phyloP scores from a whole-genome alignment of 257 asterid species.

The Solanum lycopersicoides region DNA sequence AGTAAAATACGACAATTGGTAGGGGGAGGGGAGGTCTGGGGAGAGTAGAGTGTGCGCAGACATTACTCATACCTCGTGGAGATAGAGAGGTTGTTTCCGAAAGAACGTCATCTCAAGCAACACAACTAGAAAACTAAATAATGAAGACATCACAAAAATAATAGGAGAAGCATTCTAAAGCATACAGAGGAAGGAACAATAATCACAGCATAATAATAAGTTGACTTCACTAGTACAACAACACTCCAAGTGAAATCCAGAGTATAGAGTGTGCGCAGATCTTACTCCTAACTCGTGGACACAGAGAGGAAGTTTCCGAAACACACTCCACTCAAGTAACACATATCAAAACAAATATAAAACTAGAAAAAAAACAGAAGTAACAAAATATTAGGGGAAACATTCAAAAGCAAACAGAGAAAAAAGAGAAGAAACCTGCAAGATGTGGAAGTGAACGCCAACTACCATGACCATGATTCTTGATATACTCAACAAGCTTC shows the following conservation, averaged over 20 bases:
- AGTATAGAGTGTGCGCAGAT: background rate
- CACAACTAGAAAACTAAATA: background rate
- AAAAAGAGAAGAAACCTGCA: conserved; percentile 40
- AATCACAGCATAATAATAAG: background rate
- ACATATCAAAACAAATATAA: background rate
- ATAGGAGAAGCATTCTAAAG: background rate
- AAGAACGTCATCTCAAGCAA: background rate
- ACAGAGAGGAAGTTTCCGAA: background rate
- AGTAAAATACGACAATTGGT: background rate
- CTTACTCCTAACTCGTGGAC: background rate
- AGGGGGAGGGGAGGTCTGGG: background rate
- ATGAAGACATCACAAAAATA: background rate
- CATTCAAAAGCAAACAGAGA: background rate
- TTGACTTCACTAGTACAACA: background rate
- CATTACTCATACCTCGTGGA: background rate
- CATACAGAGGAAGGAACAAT: background rate
- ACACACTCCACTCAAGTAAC: background rate
- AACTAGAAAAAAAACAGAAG: background rate
- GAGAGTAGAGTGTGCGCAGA: background rate
- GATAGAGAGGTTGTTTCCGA: background rate
- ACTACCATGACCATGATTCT: conserved; percentile 74
- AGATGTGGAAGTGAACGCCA: conserved; percentile 83
- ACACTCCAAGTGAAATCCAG: background rate
- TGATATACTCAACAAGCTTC: conserved; percentile 53
- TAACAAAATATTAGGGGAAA: background rate